A percentile compares a stretch with the other conserved stretches of the same genome.
Conservation (phyloP, 2,329 filamentous ascomycete species). For the Nigrograna mackinnonii region DNA sequence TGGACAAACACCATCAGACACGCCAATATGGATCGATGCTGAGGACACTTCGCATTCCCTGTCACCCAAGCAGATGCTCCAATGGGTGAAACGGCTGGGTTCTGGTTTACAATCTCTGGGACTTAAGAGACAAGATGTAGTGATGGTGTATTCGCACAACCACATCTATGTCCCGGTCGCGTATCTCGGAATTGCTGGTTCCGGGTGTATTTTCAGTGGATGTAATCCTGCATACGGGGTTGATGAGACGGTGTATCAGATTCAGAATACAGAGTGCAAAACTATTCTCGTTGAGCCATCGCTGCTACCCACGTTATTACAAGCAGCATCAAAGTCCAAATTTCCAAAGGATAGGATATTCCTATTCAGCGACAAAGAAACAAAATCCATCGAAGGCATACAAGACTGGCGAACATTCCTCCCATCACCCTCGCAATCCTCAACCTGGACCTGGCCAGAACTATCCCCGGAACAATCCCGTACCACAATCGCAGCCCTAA, state of each 20-base stretch:
- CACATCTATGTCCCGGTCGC: constrained; percentile 60
- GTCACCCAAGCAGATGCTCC: constrained; percentile 52
- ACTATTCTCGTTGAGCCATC: constrained; percentile 54
- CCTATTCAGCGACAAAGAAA: constrained; percentile 51
- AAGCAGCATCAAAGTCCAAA: constrained; percentile 46
- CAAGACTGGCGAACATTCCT: neutral
- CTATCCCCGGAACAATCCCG: constrained; percentile 41
- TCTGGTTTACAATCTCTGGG: constrained; percentile 53
- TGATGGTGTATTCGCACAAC: constrained; percentile 59
- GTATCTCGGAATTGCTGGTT: constrained; percentile 58
- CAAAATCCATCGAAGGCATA: constrained; percentile 4
- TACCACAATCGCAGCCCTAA: constrained; percentile 24
- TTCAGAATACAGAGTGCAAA: constrained; percentile 56
- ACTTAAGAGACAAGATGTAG: constrained; percentile 53
- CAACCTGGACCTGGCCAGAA: constrained; percentile 47
- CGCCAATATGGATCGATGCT: constrained; percentile 60
- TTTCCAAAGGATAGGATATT: constrained; percentile 51
- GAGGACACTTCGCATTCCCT: constrained; percentile 49
- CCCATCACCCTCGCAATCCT: constrained; percentile 17
- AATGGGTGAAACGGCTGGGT: constrained; percentile 58
- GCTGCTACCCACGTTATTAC: constrained; percentile 48
- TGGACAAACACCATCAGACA: constrained; percentile 39
- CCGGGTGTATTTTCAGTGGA: constrained; percentile 58
- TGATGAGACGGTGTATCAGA: constrained; percentile 57
- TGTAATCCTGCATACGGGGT: constrained; percentile 59